Percentiles rank a stretch among this genome's conserved stretches.
Conservation (phyloP, 306 rosid species). For the Clitoria ternatea region DNA sequence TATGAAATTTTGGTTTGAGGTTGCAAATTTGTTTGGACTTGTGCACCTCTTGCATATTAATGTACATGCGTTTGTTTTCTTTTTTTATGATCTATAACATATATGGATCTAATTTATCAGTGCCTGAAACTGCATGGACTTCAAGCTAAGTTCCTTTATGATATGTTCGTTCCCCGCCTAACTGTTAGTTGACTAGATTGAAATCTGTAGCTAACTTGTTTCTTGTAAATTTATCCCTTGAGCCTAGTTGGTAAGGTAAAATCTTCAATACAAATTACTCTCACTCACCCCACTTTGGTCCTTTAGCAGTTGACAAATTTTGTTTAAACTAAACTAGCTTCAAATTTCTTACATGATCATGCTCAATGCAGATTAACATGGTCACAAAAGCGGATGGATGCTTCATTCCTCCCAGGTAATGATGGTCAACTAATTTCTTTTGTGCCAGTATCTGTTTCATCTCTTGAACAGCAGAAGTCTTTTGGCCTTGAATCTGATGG, state of each 20-base stretch:
- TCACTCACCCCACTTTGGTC: not conserved
- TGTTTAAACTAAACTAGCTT: not conserved
- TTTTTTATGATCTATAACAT: not conserved
- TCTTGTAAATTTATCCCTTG: not conserved
- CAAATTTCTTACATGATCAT: constrained; percentile 5
- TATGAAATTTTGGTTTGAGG: too few relatives aligned
- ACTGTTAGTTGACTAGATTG: not conserved
- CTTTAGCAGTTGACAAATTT: not conserved
- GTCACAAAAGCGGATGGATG: constrained; percentile 46
- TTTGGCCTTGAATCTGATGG: not conserved
- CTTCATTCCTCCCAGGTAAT: constrained; percentile 46
- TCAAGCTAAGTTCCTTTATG: not conserved
- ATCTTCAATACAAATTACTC: not conserved
- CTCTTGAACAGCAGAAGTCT: not conserved
- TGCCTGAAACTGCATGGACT: not conserved
- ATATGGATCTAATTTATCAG: not conserved
- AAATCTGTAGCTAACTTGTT: not conserved
- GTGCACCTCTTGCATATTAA: not conserved
- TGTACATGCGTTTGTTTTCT: not conserved
- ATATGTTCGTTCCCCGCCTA: not conserved
- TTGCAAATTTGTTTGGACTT: too few relatives aligned
- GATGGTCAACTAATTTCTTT: constrained; percentile 5
- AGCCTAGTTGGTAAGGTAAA: not conserved
- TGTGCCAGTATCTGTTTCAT: not conserved
- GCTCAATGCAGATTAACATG: constrained; percentile 36